Evolutionary conservation across 495 filamentous ascomycete genomes (phyloP).

Genomic region (Aspergillus sclerotioniger): DNA sequence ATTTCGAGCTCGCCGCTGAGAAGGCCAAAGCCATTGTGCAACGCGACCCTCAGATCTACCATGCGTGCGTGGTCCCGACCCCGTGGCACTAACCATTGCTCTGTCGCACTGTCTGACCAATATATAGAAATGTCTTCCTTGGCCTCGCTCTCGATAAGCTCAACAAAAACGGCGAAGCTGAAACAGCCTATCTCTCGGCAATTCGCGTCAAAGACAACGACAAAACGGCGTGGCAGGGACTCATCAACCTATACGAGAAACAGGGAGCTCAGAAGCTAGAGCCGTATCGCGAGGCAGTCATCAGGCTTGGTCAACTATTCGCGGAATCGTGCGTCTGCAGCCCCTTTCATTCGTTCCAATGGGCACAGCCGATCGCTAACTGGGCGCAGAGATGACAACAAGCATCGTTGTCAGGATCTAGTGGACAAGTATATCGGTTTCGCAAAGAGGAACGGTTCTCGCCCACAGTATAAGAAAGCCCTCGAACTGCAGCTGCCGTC

Average conservation of each 20-base stretch:
- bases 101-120: slow-evolving; percentile 9
- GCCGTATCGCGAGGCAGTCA: slow-evolving; percentile 67
- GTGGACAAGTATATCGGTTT: slow-evolving; percentile 77
- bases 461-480: slow-evolving; percentile 67
- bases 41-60: slow-evolving; percentile 75
- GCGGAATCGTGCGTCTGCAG: slow-evolving; percentile 56
- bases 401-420: slow-evolving; percentile 70
- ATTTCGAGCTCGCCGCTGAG: slow-evolving; percentile 70
- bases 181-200: slow-evolving; percentile 71
- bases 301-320: slow-evolving; percentile 73
- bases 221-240: slow-evolving; percentile 80
- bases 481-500: slow-evolving; percentile 74
- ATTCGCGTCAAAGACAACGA: slow-evolving; percentile 61
- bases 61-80: slow-evolving; percentile 55
- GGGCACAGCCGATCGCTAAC: slow-evolving; percentile 13
- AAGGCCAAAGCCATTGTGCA: slow-evolving; percentile 65
- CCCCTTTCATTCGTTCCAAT: neutral
- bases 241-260: slow-evolving; percentile 82
- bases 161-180: slow-evolving; percentile 65
- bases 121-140: slow-evolving; percentile 77
- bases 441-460: slow-evolving; percentile 67
- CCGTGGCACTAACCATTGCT: neutral
- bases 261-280: slow-evolving; percentile 66
- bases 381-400: slow-evolving; percentile 55
- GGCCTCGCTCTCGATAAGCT: slow-evolving; percentile 78